These are phyloP conservation scores for Cylindrotheca fusiformis DNA, from an alignment of 108 stramenopile genomes.

Conservation along the genomic window DNA sequence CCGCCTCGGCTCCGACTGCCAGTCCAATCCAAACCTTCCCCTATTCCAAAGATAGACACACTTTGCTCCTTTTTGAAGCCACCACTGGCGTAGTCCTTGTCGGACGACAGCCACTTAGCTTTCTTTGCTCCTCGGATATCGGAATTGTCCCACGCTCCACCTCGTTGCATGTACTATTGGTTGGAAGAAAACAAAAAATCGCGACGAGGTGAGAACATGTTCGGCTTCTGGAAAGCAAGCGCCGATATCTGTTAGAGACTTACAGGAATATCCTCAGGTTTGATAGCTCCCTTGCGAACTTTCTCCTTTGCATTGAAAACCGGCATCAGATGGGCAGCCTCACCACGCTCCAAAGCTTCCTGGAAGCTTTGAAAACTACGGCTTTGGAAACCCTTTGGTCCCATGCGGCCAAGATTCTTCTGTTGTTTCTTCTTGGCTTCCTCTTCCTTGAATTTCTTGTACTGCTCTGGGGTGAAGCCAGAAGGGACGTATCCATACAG, in stretches of 20 bases:
- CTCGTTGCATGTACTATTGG: constrained; percentile 76
- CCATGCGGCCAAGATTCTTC: constrained; percentile 58
- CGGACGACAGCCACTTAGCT: constrained; percentile 53
- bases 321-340: constrained; percentile 68
- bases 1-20: constrained; percentile 36
- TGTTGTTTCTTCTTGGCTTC: constrained; percentile 47
- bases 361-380: constrained; percentile 80
- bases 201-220: not conserved
- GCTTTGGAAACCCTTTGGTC: constrained; percentile 74
- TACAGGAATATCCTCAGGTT: constrained; percentile 51
- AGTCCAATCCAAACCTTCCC: constrained; percentile 82
- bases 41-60: constrained; percentile 67
- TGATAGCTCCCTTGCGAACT: constrained; percentile 61
- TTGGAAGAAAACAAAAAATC: not conserved
- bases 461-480: constrained; percentile 75
- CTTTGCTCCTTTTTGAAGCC: constrained; percentile 81
- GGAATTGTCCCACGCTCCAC: constrained; percentile 66
- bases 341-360: constrained; percentile 77
- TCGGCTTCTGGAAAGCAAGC: not conserved
- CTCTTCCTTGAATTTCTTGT: constrained; percentile 66
- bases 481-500: constrained; percentile 69
- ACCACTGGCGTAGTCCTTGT: constrained; percentile 71
- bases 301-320: constrained; percentile 64
- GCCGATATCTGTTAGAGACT: not conserved
- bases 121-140: constrained; percentile 67